These are phyloP conservation scores for Staphylotrichum tortipilum DNA, from an alignment of 495 filamentous ascomycete genomes.

Conservation along the genomic window DNA sequence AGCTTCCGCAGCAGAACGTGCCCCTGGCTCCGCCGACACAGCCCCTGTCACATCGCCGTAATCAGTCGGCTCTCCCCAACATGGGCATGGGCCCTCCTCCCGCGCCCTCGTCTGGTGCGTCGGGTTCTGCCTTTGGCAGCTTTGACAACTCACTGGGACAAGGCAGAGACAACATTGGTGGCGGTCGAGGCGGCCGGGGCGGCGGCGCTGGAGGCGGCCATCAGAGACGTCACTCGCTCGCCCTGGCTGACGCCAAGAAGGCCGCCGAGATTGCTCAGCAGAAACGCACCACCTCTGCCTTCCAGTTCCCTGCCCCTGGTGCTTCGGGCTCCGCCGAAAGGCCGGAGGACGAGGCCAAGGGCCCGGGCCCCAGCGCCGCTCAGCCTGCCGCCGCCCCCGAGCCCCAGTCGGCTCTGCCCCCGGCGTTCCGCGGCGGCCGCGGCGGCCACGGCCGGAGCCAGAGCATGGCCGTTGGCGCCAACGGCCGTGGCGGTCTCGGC, in stretches of 20 bases:
- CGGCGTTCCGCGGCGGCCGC: slow-evolving; percentile 39
- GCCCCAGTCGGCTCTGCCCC: slow-evolving; percentile 40
- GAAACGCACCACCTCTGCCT: slow-evolving; percentile 84
- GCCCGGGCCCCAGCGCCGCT: slow-evolving; percentile 30
- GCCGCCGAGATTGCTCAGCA: slow-evolving; percentile 94
- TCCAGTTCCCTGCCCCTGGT: slow-evolving; percentile 87
- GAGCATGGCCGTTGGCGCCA: slow-evolving; percentile 52
- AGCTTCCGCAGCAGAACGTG: slow-evolving; percentile 62
- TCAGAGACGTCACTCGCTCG: slow-evolving; percentile 89
- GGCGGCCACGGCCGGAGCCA: slow-evolving; percentile 52
- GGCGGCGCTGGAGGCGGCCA: slow-evolving; percentile 64
- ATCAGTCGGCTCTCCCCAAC: slow-evolving; percentile 92
- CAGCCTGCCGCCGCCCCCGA: slow-evolving; percentile 39
- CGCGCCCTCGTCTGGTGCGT: slow-evolving; percentile 90
- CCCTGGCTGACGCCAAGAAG: slow-evolving; percentile 92
- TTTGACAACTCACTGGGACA: slow-evolving; percentile 57
- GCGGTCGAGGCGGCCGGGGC: slow-evolving; percentile 73
- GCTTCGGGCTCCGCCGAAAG: slow-evolving; percentile 46
- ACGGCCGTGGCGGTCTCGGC: slow-evolving; percentile 38
- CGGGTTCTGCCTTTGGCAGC: slow-evolving; percentile 72
- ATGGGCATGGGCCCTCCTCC: slow-evolving; percentile 91
- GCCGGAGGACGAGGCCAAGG: slow-evolving; percentile 44
- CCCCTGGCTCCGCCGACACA: slow-evolving; percentile 69
- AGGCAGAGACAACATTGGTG: slow-evolving; percentile 58
- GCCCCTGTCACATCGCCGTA: slow-evolving; percentile 84